phyloP scores from a whole-genome alignment of 2,329 filamentous ascomycete species.

The Aureobasidium sp. region DNA sequence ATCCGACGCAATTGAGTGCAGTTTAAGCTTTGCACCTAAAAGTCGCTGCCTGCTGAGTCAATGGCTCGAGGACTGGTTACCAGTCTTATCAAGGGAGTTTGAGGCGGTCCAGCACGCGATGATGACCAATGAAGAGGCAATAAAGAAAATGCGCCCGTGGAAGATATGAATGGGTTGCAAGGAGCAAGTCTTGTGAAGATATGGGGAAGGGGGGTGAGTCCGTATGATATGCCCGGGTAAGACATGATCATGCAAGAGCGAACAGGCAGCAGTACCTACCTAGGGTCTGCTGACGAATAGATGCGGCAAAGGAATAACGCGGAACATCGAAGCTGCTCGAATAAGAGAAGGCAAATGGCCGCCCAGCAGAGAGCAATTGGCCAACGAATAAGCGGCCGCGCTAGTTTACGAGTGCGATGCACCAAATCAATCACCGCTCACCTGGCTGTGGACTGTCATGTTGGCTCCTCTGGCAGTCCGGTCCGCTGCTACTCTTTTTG shows the following conservation, averaged over 20 bases:
- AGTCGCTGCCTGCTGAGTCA: constrained; percentile 16
- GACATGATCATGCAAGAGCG: constrained; percentile 12
- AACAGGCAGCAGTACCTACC: constrained; percentile 15
- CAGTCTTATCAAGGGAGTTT: neutral
- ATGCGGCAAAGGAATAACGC: constrained; percentile 16
- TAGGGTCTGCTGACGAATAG: constrained; percentile 16
- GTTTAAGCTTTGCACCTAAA: constrained; percentile 13
- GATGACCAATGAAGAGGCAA: neutral
- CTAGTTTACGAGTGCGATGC: constrained; percentile 7
- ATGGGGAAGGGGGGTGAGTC: constrained; percentile 10
- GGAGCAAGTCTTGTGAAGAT: constrained; percentile 11
- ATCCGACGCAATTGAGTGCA: constrained; percentile 12
- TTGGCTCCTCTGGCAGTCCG: neutral
- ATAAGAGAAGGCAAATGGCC: constrained; percentile 11
- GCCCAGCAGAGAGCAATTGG: constrained; percentile 8
- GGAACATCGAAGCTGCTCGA: constrained; percentile 15
- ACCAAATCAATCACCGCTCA: neutral
- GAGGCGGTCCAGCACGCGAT: neutral
- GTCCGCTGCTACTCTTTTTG: constrained; percentile 3
- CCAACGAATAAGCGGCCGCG: constrained; percentile 9
- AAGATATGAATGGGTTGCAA: constrained; percentile 2
- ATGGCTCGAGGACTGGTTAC: constrained; percentile 1
- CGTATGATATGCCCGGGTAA: constrained; percentile 13
- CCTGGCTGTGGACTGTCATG: neutral
- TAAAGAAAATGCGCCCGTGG: neutral